Evolutionary conservation across 352 stramenopile genomes (phyloP).

Genomic region (Peronospora destructor): DNA sequence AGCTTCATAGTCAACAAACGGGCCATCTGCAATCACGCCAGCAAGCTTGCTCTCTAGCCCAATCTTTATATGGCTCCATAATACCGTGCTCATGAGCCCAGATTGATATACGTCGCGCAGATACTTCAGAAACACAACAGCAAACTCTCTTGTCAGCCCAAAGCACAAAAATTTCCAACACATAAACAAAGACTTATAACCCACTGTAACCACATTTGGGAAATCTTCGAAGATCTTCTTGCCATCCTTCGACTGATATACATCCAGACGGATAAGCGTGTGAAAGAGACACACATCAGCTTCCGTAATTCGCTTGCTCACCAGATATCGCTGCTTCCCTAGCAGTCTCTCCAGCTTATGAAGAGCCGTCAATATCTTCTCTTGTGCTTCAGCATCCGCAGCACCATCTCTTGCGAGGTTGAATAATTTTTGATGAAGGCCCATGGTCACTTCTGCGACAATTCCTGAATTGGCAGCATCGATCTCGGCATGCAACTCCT

Average conservation of each 20-base stretch:
- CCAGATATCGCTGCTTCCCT: constrained; percentile 18
- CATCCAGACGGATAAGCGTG: constrained; percentile 32
- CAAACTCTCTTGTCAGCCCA: constrained; percentile 2
- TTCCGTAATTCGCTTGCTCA: constrained; percentile 31
- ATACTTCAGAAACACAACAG: constrained; percentile 20
- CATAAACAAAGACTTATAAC: background rate
- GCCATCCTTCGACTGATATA: constrained; percentile 19
- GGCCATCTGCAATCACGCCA: constrained; percentile 68
- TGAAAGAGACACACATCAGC: constrained; percentile 39
- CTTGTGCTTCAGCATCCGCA: background rate
- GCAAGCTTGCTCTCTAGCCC: constrained; percentile 78
- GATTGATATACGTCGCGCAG: constrained; percentile 76
- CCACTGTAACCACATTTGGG: constrained; percentile 37
- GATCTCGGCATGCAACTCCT: constrained; percentile 25
- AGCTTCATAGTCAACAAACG: constrained; percentile 28
- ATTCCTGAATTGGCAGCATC: constrained; percentile 3
- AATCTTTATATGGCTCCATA: constrained; percentile 88
- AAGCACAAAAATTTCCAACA: background rate
- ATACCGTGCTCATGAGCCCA: constrained; percentile 57
- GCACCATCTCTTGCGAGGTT: background rate
- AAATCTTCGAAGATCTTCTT: constrained; percentile 39
- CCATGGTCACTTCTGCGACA: background rate
- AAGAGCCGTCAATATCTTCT: background rate
- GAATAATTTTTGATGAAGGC: background rate
- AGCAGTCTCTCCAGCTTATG: constrained; percentile 8